phyloP scores from a whole-genome alignment of 129 eudicot genomes.

The Apium graveolens region DNA sequence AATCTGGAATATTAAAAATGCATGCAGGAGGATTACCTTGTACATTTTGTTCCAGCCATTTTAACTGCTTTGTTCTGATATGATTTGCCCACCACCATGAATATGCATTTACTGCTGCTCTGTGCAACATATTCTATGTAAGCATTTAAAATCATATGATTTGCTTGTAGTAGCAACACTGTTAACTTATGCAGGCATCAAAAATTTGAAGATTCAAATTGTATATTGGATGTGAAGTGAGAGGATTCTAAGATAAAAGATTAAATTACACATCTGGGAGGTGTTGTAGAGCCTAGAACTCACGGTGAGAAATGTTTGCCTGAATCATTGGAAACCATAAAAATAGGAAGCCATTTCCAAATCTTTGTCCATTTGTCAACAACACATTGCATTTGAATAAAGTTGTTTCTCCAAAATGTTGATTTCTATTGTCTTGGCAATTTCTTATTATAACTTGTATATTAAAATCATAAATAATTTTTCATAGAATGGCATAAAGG shows the following conservation, averaged over 20 bases:
- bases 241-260: background rate
- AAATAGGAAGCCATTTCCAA: slow-evolving; percentile 12
- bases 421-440: no score
- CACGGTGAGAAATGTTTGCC: slow-evolving; percentile 15
- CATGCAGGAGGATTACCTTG: slow-evolving; percentile 24
- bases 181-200: background rate
- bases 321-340: slow-evolving; percentile 9
- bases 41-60: slow-evolving; percentile 66
- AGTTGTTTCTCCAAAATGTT: no score
- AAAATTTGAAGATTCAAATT: background rate
- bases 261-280: background rate
- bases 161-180: background rate
- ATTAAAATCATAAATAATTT: no score
- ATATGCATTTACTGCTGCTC: slow-evolving; percentile 68
- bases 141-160: background rate
- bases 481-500: no score
- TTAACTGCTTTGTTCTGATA: slow-evolving; percentile 63
- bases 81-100: slow-evolving; percentile 90
- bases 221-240: background rate
- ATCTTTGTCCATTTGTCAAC: slow-evolving; percentile 7
- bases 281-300: slow-evolving; percentile 6
- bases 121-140: slow-evolving; percentile 34
- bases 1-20: background rate
- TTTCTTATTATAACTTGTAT: no score
- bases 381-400: no score